A percentile compares a stretch with the other conserved stretches of the same genome.
Conservation (phyloP, 257 asterid genomes). For the Apocynum venetum region DNA sequence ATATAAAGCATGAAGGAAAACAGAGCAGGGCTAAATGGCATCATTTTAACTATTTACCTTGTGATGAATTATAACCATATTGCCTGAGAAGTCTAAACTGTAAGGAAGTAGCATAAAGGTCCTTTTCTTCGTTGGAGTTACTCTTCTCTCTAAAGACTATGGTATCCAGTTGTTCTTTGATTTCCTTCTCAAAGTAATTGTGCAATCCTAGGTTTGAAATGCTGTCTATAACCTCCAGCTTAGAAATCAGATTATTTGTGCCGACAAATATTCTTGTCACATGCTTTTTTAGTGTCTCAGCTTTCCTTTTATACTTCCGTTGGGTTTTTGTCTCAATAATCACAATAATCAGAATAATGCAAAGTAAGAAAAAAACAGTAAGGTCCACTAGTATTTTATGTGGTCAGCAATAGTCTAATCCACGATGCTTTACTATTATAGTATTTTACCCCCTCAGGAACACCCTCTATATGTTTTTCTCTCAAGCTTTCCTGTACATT, state of each 20-base stretch:
- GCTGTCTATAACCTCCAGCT: constrained; percentile 41
- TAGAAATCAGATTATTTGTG: too few species aligned
- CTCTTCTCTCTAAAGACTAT: constrained; percentile 4
- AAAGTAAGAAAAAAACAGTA: too few species aligned
- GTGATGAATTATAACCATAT: constrained; percentile 41
- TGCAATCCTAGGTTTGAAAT: constrained; percentile 37
- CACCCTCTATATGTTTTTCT: too few species aligned
- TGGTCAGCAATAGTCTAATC: too few species aligned
- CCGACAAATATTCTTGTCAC: constrained; percentile 10
- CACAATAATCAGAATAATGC: too few species aligned
- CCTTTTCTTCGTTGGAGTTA: background rate
- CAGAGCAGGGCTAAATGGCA: background rate
- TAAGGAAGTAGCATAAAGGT: constrained; percentile 34
- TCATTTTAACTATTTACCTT: constrained; percentile 26
- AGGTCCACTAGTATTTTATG: too few species aligned
- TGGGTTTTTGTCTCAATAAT: too few species aligned
- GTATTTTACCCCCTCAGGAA: too few species aligned
- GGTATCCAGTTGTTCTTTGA: constrained; percentile 6
- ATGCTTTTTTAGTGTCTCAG: constrained; percentile 30
- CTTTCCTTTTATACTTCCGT: constrained; percentile 26
- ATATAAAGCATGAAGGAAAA: background rate
- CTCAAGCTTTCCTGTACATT: too few species aligned
- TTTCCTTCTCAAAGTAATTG: constrained; percentile 37
- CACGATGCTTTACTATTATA: too few species aligned
- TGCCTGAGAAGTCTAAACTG: constrained; percentile 51